Evolutionary conservation across 2,329 filamentous ascomycete species (phyloP), one percentile per base, ranked within the genome.

Genomic region (Ceratocystis smalleyi): DNA sequence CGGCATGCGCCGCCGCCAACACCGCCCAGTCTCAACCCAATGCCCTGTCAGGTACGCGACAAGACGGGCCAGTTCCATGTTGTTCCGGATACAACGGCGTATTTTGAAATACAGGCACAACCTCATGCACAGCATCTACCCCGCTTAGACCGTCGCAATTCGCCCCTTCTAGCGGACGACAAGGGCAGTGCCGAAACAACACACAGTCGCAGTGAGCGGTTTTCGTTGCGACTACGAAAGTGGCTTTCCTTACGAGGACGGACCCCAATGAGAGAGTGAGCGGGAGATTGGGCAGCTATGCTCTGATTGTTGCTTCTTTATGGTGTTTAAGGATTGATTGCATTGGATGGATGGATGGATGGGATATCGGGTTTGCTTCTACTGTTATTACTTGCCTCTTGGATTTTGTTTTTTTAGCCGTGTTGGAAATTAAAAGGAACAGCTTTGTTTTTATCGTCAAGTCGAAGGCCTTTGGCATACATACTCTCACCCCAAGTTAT

Each of bases 31-130:
- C 35, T 64, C 24, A 51, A 55, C 3, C 43, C 47, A 4, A 66
- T 66, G 65, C 61, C 62, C 1, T 45, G 62, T 30, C 62, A 64
- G 15, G 49, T 66, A 15, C 59, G 62, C 27, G 65, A 66, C 43
- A 40, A 62, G 57, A 32, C 49, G 27, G 65, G 65, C 24, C 45
- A 59, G 40, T 66, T 66, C 43, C 59, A 64, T 32, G 65, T 66
- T 10, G 65, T 66, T 24, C 61, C 45, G 57, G 65, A 66, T 22
- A 45, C 62, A 15, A 35, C 27, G 17, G 27, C 61, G 6, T 54
- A 61, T 27, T 64, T 66, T 59, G 65, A 64, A 59, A 57, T 66
- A 15, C 61, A 64, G 61, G 51, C 43, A 12, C 47, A 62, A 19
- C 22, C 60, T 5, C 35, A 27, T 27, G 8, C 51, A 19, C 35